Percentiles rank a stretch among this genome's conserved stretches.
phyloP scores from a whole-genome alignment of 768 basidiomycete species.

The Piloderma croceum region DNA sequence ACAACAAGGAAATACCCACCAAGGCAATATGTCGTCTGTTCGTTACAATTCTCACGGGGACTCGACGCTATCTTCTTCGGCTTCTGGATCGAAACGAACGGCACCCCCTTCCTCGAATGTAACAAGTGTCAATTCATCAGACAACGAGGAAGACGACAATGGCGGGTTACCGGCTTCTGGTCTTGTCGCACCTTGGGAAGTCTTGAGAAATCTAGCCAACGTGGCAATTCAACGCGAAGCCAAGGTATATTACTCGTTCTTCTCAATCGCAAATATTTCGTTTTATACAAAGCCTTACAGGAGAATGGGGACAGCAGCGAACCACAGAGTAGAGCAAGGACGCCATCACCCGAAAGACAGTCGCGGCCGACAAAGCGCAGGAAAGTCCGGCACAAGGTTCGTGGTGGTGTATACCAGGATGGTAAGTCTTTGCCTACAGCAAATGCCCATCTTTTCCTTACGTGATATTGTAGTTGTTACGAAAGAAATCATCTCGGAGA shows the following conservation, averaged over 20 bases:
- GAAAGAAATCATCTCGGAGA: conserved; percentile 73
- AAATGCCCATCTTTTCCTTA: conserved; percentile 5
- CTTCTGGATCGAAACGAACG: conserved; percentile 52
- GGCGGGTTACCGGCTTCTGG: conserved; percentile 78
- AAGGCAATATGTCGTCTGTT: conserved; percentile 51
- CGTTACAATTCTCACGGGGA: conserved; percentile 43
- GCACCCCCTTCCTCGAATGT: conserved; percentile 60
- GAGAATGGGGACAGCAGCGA: conserved; percentile 77
- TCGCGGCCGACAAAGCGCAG: conserved; percentile 64
- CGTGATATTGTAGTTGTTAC: conserved; percentile 57
- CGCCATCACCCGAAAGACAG: conserved; percentile 66
- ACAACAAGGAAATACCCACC: conserved; percentile 39
- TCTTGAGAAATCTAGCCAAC: conserved; percentile 73
- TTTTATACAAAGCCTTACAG: no score
- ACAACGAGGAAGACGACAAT: conserved; percentile 77
- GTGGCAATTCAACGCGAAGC: conserved; percentile 75
- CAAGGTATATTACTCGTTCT: conserved; percentile 58
- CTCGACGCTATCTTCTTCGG: conserved; percentile 6
- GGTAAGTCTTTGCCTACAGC: conserved; percentile 37
- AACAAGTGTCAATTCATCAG: conserved; percentile 77
- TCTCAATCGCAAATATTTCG: no score
- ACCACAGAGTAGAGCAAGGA: conserved; percentile 67
- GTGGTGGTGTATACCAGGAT: conserved; percentile 67
- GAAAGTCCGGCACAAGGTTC: conserved; percentile 61
- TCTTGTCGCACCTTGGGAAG: conserved; percentile 84